Evolutionary conservation across 2,329 filamentous ascomycete species (phyloP).

Genomic region (Colletotrichum australisinense): DNA sequence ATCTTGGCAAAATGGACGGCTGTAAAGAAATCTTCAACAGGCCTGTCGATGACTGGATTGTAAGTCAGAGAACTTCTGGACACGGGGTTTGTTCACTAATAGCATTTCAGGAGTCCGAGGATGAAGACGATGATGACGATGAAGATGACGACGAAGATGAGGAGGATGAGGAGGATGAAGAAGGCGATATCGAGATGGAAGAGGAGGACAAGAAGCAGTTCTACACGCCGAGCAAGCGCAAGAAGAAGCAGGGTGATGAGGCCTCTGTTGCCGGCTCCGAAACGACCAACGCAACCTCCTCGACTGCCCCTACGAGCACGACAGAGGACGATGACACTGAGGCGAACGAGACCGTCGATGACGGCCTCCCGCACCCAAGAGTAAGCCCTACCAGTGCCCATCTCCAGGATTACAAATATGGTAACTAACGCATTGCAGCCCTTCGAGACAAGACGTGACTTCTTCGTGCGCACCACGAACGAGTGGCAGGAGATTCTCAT

Average conservation of each 20-base stretch:
- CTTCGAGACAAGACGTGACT: slow-evolving; percentile 91
- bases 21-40: slow-evolving; percentile 91
- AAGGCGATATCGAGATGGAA: slow-evolving; percentile 59
- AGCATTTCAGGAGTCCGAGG: slow-evolving; percentile 65
- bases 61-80: slow-evolving; percentile 53
- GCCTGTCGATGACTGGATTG: slow-evolving; percentile 85
- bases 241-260: slow-evolving; percentile 64
- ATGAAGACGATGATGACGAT: slow-evolving; percentile 70
- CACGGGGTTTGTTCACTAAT: slow-evolving; percentile 41
- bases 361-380: slow-evolving; percentile 78
- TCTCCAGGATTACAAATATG: neutral
- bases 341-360: slow-evolving; percentile 68
- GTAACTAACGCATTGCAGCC: slow-evolving; percentile 62
- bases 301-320: slow-evolving; percentile 40
- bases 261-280: slow-evolving; percentile 39
- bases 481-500: slow-evolving; percentile 93
- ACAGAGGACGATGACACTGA: slow-evolving; percentile 61
- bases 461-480: slow-evolving; percentile 87
- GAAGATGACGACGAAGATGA: slow-evolving; percentile 67
- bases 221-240: slow-evolving; percentile 66
- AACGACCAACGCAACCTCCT: slow-evolving; percentile 42
- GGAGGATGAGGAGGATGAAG: slow-evolving; percentile 63
- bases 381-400: slow-evolving; percentile 48
- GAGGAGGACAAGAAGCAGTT: slow-evolving; percentile 54
- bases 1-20: slow-evolving; percentile 94